These are phyloP conservation scores for Protomyces gravidus DNA, from an alignment of 1,139 yeast genomes.

Conservation along the genomic window DNA sequence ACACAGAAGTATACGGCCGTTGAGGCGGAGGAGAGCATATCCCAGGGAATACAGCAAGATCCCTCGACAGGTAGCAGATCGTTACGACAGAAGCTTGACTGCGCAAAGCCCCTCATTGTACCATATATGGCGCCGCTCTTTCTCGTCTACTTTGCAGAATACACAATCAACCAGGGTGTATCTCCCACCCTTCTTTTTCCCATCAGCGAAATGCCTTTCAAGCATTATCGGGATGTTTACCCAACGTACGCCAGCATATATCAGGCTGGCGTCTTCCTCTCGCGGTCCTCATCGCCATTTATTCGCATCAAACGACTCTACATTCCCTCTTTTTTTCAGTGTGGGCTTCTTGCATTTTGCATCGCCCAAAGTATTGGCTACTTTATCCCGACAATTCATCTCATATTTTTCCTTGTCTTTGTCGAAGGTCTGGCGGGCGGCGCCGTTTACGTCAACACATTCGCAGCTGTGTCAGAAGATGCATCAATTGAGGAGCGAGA, in stretches of 20 bases:
- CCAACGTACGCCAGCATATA: slow-evolving; percentile 90
- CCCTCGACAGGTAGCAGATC: neutral
- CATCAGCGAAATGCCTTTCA: slow-evolving; percentile 42
- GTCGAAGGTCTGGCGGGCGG: slow-evolving; percentile 90
- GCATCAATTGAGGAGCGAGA: slow-evolving; percentile 48
- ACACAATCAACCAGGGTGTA: slow-evolving; percentile 84
- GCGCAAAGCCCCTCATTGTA: slow-evolving; percentile 47
- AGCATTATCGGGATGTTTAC: slow-evolving; percentile 73
- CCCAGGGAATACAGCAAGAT: neutral
- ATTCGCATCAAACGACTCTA: slow-evolving; percentile 58
- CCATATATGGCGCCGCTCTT: slow-evolving; percentile 82
- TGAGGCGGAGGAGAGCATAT: neutral
- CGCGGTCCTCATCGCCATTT: slow-evolving; percentile 73
- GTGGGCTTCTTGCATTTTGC: slow-evolving; percentile 57
- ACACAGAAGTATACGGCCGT: neutral
- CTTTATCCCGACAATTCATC: slow-evolving; percentile 62
- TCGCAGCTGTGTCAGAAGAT: slow-evolving; percentile 63
- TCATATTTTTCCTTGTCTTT: slow-evolving; percentile 58
- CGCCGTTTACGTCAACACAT: slow-evolving; percentile 81
- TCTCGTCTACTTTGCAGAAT: slow-evolving; percentile 80
- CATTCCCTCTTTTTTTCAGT: slow-evolving; percentile 62
- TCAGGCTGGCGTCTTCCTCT: slow-evolving; percentile 86
- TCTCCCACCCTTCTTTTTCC: slow-evolving; percentile 35
- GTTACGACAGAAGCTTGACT: slow-evolving; percentile 4
- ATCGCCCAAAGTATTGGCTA: slow-evolving; percentile 60